A percentile compares a stretch with the other conserved stretches of the same genome.
These are phyloP conservation scores for Metschnikowia arizonensis DNA, from an alignment of 805 yeast genomes.

Conservation along the genomic window DNA sequence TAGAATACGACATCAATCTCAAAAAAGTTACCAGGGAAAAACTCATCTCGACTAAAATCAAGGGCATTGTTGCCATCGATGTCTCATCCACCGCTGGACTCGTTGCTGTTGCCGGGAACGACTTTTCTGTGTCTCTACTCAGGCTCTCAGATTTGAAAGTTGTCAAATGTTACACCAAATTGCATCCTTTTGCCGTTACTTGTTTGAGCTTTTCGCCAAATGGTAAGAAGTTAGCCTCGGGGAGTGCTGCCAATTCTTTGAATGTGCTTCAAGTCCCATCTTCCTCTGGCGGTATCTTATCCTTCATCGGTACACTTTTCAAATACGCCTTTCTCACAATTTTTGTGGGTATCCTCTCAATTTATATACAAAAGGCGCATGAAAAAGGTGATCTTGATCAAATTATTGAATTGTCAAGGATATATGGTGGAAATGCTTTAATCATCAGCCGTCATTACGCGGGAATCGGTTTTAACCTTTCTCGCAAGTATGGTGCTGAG, in stretches of 20 bases:
- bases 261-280: constrained; percentile 38
- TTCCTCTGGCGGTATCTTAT: constrained; percentile 20
- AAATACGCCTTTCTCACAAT: constrained; percentile 31
- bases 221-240: constrained; percentile 64
- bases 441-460: constrained; percentile 13
- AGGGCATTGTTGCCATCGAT: constrained; percentile 52
- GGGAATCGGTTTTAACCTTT: constrained; percentile 10
- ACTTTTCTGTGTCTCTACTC: constrained; percentile 59
- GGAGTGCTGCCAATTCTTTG: constrained; percentile 73
- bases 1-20: constrained; percentile 41
- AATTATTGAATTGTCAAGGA: constrained; percentile 18
- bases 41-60: constrained; percentile 44
- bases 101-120: constrained; percentile 59
- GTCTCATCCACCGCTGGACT: constrained; percentile 41
- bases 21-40: constrained; percentile 41
- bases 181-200: constrained; percentile 78
- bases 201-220: constrained; percentile 64
- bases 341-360: constrained; percentile 29
- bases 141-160: constrained; percentile 49
- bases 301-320: constrained; percentile 33
- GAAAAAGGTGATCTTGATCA: constrained; percentile 34
- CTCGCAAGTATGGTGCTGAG: constrained; percentile 19
- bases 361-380: constrained; percentile 32
- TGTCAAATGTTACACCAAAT: constrained; percentile 49
- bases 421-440: constrained; percentile 18